phyloP scores from a whole-genome alignment of 2,329 filamentous ascomycete genomes.

The Calycina marina region DNA sequence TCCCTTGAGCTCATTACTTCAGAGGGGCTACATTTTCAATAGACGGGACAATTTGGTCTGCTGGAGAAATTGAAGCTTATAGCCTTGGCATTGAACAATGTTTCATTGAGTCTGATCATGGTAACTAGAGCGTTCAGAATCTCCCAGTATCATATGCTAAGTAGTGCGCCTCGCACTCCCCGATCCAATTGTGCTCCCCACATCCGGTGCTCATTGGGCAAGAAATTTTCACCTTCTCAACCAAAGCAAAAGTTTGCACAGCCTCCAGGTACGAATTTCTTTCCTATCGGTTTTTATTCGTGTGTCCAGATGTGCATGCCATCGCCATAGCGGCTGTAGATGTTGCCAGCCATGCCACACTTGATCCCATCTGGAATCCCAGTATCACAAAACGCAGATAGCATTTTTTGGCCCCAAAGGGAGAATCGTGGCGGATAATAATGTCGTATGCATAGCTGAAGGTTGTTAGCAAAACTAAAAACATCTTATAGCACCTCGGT shows the following conservation, averaged over 20 bases:
- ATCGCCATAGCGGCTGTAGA: slow-evolving; percentile 39
- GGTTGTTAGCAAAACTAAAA: not conserved
- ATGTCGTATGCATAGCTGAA: slow-evolving; percentile 15
- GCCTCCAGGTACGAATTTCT: slow-evolving; percentile 23
- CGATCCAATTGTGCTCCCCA: slow-evolving; percentile 13
- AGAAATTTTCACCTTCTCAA: slow-evolving; percentile 15
- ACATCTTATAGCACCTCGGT: not conserved
- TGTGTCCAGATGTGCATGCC: slow-evolving; percentile 38
- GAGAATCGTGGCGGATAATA: slow-evolving; percentile 4
- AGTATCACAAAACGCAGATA: slow-evolving; percentile 39
- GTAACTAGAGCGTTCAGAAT: no score
- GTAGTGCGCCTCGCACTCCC: slow-evolving; percentile 9
- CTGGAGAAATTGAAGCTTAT: no score
- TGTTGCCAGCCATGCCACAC: slow-evolving; percentile 36
- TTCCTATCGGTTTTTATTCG: slow-evolving; percentile 35
- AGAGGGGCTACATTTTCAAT: no score
- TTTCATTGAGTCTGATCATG: no score
- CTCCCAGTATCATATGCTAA: slow-evolving; percentile 4
- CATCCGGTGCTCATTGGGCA: slow-evolving; percentile 16
- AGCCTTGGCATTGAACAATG: no score
- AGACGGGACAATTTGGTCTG: no score
- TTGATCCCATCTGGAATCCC: slow-evolving; percentile 46
- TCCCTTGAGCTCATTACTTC: no score
- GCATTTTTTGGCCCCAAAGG: slow-evolving; percentile 14
- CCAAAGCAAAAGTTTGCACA: slow-evolving; percentile 21